Evolutionary conservation across 2,329 filamentous ascomycete genomes (phyloP).

Genomic region (Fusarium dlaminii): DNA sequence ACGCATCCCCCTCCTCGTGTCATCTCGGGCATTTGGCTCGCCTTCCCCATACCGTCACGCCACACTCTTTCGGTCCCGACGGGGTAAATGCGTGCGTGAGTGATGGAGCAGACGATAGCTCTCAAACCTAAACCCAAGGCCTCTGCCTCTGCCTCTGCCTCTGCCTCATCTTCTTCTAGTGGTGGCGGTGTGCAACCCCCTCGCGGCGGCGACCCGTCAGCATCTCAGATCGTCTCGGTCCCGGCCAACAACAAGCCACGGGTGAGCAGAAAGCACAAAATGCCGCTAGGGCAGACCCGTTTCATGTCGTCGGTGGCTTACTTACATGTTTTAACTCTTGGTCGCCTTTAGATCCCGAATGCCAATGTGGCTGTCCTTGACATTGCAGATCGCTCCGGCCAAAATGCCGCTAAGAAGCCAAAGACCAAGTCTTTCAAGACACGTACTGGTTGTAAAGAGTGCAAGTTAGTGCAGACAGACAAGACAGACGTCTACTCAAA

Average conservation of each 20-base stretch:
- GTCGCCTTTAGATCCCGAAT: constrained; percentile 8
- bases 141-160: neutral
- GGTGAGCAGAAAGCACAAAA: neutral
- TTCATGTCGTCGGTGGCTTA: constrained; percentile 1
- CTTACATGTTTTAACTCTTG: neutral
- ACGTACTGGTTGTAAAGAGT: constrained; percentile 33
- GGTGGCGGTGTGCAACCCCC: neutral
- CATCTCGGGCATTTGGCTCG: neutral
- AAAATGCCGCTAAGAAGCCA: constrained; percentile 4
- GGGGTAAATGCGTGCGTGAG: neutral
- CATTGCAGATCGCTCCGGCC: neutral
- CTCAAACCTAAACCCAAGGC: neutral
- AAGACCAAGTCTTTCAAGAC: constrained; percentile 34
- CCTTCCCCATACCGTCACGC: neutral
- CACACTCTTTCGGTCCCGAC: neutral
- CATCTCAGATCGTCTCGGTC: neutral
- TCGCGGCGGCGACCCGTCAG: neutral
- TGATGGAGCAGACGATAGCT: neutral
- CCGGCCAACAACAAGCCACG: neutral
- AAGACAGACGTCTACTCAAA: neutral
- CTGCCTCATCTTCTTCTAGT: neutral
- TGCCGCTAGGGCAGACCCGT: neutral
- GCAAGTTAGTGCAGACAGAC: constrained; percentile 28
- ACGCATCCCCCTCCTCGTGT: neutral
- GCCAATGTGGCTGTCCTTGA: constrained; percentile 20